Base-by-base conservation (phyloP, 2,329 filamentous ascomycete genomes). In the Pseudodiploospora longispora region DNA sequence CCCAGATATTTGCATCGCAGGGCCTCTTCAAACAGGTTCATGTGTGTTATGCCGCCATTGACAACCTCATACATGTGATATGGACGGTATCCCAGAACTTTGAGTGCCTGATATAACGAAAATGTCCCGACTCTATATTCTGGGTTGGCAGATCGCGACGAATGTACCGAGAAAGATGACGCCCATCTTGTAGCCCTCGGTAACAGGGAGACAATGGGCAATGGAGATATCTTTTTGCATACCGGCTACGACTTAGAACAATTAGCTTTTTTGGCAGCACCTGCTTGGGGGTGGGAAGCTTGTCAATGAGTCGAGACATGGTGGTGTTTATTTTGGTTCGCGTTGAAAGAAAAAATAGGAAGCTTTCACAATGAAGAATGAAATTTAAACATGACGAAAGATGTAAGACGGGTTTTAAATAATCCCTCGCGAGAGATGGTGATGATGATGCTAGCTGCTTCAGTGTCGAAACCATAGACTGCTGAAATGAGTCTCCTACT, bases 221-320 rank as follows among this genome's bases (percentile, higher is more conserved):
- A 19, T 19, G 19, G 19, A 19, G 19, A 19, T 19, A 19, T 19
- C 3, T 19, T 19, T 19, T 19, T 19, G 35, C 58, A 43, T 47
- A 65, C 63, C 65, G 59, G n/a, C 61, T 58, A n/a, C 59, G 58
- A 38, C 63, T 67, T 29, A 64, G 51, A 12, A 67, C 58, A 36
- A 68, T 56, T 7, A 67, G 44, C 46, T 63, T 65, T 51, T 60
- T 62, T 27, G 57, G 56, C 40, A 53, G 44, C 5, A 59, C 55
- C 35, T 55, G 49, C 19, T 53, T 47, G 8, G 63, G 64, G 7
- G 51, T 50, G 6, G 62, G 60, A n/a, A 66, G 31, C 30, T 45
- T 50, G 39, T 67, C 64, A 33, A 67, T 61, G 19, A 51, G 45
- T 45, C 63, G 61, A 44, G 61, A 50, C 64, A 66, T 67, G 32